Evolutionary conservation across 148 eudicot species (phyloP), one percentile per base, ranked within the genome.

Genomic region (Limonium bicolor): DNA sequence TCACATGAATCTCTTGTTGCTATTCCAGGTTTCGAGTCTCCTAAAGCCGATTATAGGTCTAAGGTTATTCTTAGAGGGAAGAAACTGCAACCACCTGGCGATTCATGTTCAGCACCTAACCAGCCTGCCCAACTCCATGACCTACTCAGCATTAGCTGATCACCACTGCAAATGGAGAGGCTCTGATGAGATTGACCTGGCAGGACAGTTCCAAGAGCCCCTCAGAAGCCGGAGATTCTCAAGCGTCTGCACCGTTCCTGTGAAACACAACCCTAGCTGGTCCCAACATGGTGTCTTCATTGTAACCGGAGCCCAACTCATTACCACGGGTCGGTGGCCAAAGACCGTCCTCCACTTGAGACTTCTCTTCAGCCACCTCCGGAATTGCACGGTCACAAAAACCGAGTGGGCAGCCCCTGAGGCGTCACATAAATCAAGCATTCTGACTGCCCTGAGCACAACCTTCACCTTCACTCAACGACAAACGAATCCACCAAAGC

Each of bases 261-360:
- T 88, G 23, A 74, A 72, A 59, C 81, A 77, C 7, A 83, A 88
- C 32, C 84, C 86, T 0, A 56, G 52, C 36, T 88, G 97, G 97
- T 9, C 68, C 23, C 58, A 58, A 20, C 56, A 64, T 1, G 94
- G 94, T 24, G 92, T 78, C 20, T 83, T 68, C 65, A 57, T 88
- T 2, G 97, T 83, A 8, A 88, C 84, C 0, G 94, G 97, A n/a
- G 97, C 94, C 4, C 97, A 83, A 48, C 80, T 88, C 48, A 36
- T 80, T n/a, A 69, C 70, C 24, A 83, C 80, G 44, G 97, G 97
- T 12, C 64, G 76, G 33, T 88, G 94, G 97, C 97, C 97, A 4
- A 74, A 55, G 53, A 77, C 78, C 0, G 60, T 58, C 9, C 86
- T 88, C 37, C 94, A 88, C 66, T 86, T 88, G 12, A 76, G 90